Percentiles rank a stretch among this genome's conserved stretches.
Conservation (phyloP, 2,329 filamentous ascomycete species). For the Elsinoe arachidis region DNA sequence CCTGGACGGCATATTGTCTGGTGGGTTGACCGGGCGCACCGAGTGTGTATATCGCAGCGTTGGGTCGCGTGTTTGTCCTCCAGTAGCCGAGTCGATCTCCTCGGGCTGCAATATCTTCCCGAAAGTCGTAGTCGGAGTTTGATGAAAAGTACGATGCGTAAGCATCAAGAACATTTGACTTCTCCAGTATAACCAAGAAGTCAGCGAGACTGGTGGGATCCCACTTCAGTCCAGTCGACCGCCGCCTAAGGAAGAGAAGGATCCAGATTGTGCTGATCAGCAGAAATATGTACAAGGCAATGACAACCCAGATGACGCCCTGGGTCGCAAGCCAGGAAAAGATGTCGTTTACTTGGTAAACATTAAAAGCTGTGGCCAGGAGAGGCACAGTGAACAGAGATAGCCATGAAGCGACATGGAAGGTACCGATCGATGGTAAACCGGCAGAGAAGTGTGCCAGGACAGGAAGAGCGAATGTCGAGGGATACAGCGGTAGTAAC, state of each 20-base stretch:
- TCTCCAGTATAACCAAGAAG: conserved; percentile 65
- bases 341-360: conserved; percentile 50
- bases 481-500: conserved; percentile 53
- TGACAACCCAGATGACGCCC: conserved; percentile 67
- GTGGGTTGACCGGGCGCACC: conserved; percentile 53
- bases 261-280: conserved; percentile 50
- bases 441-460: conserved; percentile 60
- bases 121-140: conserved; percentile 44
- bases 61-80: conserved; percentile 56
- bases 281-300: conserved; percentile 64
- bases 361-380: conserved; percentile 66
- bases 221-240: conserved; percentile 72
- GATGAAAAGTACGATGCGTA: conserved; percentile 63
- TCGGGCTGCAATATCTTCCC: conserved; percentile 47
- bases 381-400: conserved; percentile 73
- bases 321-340: conserved; percentile 79
- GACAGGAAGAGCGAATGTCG: conserved; percentile 59
- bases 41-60: conserved; percentile 68
- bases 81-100: conserved; percentile 78
- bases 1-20: conserved; percentile 42
- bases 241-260: conserved; percentile 54
- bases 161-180: conserved; percentile 67
- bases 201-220: conserved; percentile 76
- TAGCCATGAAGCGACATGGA: conserved; percentile 64
- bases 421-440: conserved; percentile 58